Evolutionary conservation across 2,329 filamentous ascomycete genomes (phyloP).

Genomic region (Massarina eburnea): DNA sequence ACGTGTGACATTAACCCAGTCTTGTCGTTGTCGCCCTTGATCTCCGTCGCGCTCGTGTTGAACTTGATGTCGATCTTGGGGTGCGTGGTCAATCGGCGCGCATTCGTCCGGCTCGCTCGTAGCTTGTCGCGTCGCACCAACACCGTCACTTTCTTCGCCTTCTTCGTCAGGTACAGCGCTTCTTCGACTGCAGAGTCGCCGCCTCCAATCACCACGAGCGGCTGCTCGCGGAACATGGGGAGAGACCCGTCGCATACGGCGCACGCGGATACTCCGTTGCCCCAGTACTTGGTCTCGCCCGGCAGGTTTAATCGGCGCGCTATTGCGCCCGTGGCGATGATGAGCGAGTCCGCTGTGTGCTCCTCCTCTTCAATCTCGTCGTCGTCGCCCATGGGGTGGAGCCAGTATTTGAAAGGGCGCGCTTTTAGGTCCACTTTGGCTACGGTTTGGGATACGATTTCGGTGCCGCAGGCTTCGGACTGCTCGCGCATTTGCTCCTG

Average conservation of each 20-base stretch:
- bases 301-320: slow-evolving; percentile 78
- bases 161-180: slow-evolving; percentile 96
- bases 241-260: slow-evolving; percentile 97
- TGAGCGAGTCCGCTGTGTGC: slow-evolving; percentile 87
- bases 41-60: slow-evolving; percentile 78
- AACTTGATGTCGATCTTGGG: slow-evolving; percentile 90
- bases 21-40: slow-evolving; percentile 76
- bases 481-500: slow-evolving; percentile 89
- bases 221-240: slow-evolving; percentile 96
- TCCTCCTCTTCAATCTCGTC: slow-evolving; percentile 68
- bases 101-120: slow-evolving; percentile 89
- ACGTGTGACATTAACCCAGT: slow-evolving; percentile 84
- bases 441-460: slow-evolving; percentile 92
- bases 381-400: slow-evolving; percentile 73
- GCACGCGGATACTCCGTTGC: slow-evolving; percentile 93
- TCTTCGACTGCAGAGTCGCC: slow-evolving; percentile 97
- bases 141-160: slow-evolving; percentile 91
- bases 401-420: slow-evolving; percentile 87
- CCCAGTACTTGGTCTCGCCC: slow-evolving; percentile 96
- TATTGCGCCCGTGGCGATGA: slow-evolving; percentile 93
- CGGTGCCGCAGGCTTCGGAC: slow-evolving; percentile 87
- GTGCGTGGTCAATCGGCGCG: slow-evolving; percentile 76
- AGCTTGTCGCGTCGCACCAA: slow-evolving; percentile 86
- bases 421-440: slow-evolving; percentile 79
- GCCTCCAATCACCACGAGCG: slow-evolving; percentile 91